Evolutionary conservation across 495 filamentous ascomycete genomes (phyloP).

Genomic region (Talaromyces proteolyticus): DNA sequence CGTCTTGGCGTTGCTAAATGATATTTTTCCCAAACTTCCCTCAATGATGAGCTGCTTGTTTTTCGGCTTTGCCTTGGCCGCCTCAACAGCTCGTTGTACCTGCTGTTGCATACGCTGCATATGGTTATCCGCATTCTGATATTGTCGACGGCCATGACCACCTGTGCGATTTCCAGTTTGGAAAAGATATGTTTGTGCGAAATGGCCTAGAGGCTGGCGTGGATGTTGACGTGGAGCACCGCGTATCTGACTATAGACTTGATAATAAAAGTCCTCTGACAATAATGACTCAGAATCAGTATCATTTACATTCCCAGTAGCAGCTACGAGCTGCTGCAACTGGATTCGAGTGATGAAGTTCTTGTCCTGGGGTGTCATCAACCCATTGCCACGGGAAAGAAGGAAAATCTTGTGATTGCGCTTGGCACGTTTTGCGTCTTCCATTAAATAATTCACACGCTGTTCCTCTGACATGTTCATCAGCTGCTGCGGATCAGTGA

Average conservation of each 20-base stretch:
- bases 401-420: conserved; percentile 97
- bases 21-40: conserved; percentile 96
- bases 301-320: conserved; percentile 80
- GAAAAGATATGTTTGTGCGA: conserved; percentile 96
- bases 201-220: conserved; percentile 85
- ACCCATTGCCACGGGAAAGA: conserved; percentile 86
- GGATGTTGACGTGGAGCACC: conserved; percentile 81
- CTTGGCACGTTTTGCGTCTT: conserved; percentile 93
- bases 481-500: conserved; percentile 68
- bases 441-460: conserved; percentile 71
- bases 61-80: conserved; percentile 94
- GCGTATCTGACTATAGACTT: conserved; percentile 90
- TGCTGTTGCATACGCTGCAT: conserved; percentile 99
- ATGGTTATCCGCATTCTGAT: conserved; percentile 82
- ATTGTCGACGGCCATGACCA: conserved; percentile 57
- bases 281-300: conserved; percentile 72
- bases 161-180: conserved; percentile 80
- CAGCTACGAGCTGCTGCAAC: conserved; percentile 88
- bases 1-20: conserved; percentile 97
- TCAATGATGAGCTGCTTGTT: conserved; percentile 98
- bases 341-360: conserved; percentile 99
- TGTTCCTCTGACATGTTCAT: conserved; percentile 71
- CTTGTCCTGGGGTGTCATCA: conserved; percentile 99
- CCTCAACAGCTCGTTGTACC: conserved; percentile 93
- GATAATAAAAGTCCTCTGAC: conserved; percentile 96